phyloP scores from a whole-genome alignment of 225 moss, liverwort and hornwort species.

The Neckera pumila region DNA sequence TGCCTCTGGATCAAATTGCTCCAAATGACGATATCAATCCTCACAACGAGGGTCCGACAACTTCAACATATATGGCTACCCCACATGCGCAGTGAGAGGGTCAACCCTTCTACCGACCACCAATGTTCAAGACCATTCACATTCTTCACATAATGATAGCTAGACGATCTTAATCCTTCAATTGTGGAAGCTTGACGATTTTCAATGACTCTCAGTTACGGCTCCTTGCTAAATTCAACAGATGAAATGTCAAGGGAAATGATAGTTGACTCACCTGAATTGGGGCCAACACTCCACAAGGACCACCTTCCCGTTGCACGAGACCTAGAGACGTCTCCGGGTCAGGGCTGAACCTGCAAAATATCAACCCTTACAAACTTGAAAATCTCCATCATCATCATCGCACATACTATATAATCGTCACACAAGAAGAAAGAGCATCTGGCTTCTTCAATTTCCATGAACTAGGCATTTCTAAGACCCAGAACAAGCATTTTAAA shows the following conservation, averaged over 20 bases:
- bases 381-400: not conserved
- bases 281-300: slow-evolving; percentile 96
- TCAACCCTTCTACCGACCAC: not conserved
- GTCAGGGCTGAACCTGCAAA: slow-evolving; percentile 89
- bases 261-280: slow-evolving; percentile 59
- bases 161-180: no score
- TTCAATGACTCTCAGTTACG: not conserved
- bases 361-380: not conserved
- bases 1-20: not conserved
- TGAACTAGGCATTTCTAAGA: not conserved
- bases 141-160: not conserved
- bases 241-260: not conserved
- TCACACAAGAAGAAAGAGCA: not conserved
- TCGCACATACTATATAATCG: not conserved
- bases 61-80: not conserved
- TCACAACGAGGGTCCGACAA: not conserved
- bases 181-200: not conserved
- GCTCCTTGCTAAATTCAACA: not conserved
- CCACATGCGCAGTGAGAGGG: not conserved
- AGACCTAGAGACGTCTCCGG: slow-evolving; percentile 88
- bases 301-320: slow-evolving; percentile 96
- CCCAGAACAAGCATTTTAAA: not conserved
- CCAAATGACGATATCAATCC: not conserved
- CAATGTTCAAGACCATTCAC: not conserved
- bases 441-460: not conserved